A percentile compares a stretch with the other conserved stretches of the same genome.
Evolutionary conservation across 176 grass and related monocot species (phyloP).

Genomic region (Carex littledalei): DNA sequence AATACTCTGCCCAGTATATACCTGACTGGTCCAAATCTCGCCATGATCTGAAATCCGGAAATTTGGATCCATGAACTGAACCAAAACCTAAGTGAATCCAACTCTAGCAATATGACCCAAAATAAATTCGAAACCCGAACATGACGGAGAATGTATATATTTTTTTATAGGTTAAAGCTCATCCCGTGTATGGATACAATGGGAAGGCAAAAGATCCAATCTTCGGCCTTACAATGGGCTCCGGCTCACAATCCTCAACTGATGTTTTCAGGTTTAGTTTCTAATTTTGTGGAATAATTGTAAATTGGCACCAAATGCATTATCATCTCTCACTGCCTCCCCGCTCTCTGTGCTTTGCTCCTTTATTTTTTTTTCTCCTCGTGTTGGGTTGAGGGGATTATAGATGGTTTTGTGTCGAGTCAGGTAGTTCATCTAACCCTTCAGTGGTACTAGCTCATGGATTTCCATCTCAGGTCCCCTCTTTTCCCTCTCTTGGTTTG

Average conservation of each 20-base stretch:
- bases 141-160: background rate
- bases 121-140: background rate
- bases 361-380: background rate
- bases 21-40: background rate
- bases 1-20: background rate
- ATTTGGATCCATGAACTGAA: background rate
- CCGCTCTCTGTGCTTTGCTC: background rate
- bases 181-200: constrained; percentile 67
- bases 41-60: background rate
- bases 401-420: constrained; percentile 87
- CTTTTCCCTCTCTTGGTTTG: background rate
- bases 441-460: constrained; percentile 74
- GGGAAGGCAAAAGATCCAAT: constrained; percentile 92
- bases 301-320: background rate
- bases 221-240: constrained; percentile 90
- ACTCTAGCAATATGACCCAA: background rate
- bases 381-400: constrained; percentile 9
- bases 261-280: constrained; percentile 65
- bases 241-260: constrained; percentile 56
- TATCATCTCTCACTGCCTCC: background rate
- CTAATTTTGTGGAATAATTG: background rate
- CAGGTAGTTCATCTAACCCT: constrained; percentile 62
- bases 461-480: constrained; percentile 78
- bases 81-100: background rate
- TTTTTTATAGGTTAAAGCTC: constrained; percentile 60